Conservation (phyloP, 768 basidiomycete species). For the Boletus rubroflammeus region DNA sequence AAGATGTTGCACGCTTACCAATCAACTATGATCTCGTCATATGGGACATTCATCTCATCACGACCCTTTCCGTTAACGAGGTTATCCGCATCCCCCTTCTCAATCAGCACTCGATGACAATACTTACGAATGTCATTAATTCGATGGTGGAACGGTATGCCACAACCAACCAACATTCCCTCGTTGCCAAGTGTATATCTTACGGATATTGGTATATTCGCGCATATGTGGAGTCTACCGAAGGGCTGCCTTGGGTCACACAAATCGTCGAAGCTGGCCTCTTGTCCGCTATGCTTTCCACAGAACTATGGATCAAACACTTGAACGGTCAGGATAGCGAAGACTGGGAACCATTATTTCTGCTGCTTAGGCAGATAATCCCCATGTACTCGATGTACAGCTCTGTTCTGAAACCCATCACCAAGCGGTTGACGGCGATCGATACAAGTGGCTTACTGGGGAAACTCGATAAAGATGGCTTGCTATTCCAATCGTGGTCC, state of each 20-base stretch:
- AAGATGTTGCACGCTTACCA: slow-evolving; percentile 18
- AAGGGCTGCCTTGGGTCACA: slow-evolving; percentile 25
- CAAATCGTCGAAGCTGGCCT: slow-evolving; percentile 26
- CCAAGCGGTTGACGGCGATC: slow-evolving; percentile 13
- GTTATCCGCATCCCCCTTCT: slow-evolving; percentile 23
- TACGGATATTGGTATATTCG: slow-evolving; percentile 32
- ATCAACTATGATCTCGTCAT: slow-evolving; percentile 26
- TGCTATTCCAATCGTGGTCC: slow-evolving; percentile 19
- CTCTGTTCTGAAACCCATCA: slow-evolving; percentile 16
- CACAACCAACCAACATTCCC: background rate
- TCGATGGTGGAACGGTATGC: slow-evolving; percentile 11
- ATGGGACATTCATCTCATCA: slow-evolving; percentile 31
- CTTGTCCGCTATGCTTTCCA: slow-evolving; percentile 23
- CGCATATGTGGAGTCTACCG: slow-evolving; percentile 22
- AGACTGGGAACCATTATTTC: slow-evolving; percentile 29
- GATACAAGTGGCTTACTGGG: slow-evolving; percentile 8
- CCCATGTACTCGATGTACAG: slow-evolving; percentile 28
- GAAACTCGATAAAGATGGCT: slow-evolving; percentile 16
- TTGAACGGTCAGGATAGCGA: slow-evolving; percentile 18
- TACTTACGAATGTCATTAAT: slow-evolving; percentile 16
- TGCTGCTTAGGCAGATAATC: slow-evolving; percentile 22
- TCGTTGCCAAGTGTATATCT: slow-evolving; percentile 27
- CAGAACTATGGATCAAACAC: slow-evolving; percentile 26
- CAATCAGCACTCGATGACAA: slow-evolving; percentile 18
- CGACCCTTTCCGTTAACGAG: slow-evolving; percentile 23